Evolutionary conservation across 2,329 filamentous ascomycete species (phyloP).

Genomic region (Escovopsis sp.): DNA sequence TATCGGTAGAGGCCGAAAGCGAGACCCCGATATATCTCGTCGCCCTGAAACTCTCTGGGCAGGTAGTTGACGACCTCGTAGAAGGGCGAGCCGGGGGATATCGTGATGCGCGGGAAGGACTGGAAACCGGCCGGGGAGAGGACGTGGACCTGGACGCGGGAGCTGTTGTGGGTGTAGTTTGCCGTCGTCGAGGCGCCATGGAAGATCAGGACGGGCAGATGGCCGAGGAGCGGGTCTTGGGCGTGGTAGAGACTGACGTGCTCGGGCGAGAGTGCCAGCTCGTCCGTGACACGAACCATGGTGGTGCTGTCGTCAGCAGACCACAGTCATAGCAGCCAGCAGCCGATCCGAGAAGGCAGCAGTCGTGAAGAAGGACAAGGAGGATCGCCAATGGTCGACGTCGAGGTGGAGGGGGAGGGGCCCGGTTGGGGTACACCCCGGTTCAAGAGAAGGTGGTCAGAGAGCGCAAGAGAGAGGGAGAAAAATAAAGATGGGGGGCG

Average conservation of each 20-base stretch:
- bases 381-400: background rate
- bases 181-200: conserved; percentile 81
- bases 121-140: conserved; percentile 79
- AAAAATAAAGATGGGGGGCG: too few relatives aligned
- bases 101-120: conserved; percentile 78
- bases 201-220: conserved; percentile 76
- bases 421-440: too few relatives aligned
- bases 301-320: conserved; percentile 19
- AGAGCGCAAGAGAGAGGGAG: too few relatives aligned
- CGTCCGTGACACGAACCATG: conserved; percentile 74
- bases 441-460: too few relatives aligned
- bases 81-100: conserved; percentile 82
- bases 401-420: background rate
- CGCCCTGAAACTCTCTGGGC: conserved; percentile 86
- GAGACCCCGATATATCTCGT: conserved; percentile 79
- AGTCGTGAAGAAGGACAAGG: background rate
- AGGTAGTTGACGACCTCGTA: conserved; percentile 83
- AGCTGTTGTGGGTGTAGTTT: conserved; percentile 75
- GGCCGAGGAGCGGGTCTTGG: conserved; percentile 66
- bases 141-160: conserved; percentile 86
- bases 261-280: conserved; percentile 66
- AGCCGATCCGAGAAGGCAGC: background rate
- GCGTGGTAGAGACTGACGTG: conserved; percentile 79
- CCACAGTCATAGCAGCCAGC: conserved; percentile 9
- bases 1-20: conserved; percentile 92